Evolutionary conservation across 1,284 basidiomycete genomes (phyloP), one percentile per base, ranked within the genome.

Genomic region (Coniferiporia weirii): DNA sequence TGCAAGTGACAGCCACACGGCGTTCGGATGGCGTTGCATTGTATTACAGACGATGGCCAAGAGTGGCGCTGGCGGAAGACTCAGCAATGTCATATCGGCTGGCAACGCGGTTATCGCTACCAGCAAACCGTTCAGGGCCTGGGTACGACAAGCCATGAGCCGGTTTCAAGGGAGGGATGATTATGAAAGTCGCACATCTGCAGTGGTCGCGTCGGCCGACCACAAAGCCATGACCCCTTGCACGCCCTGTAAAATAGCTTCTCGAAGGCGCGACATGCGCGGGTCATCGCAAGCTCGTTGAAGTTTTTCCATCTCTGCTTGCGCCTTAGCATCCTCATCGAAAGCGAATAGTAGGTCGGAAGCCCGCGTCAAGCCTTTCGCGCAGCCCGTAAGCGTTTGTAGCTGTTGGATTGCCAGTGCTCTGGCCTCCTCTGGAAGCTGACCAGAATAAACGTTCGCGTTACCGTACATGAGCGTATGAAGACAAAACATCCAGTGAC

Each of bases 1-100:
- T 3, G 90, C 87, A 0, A 95, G 76, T 10, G 84, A 83, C 9
- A 95, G 77, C 93, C 93, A 96, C 1, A 91, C 81, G 0, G 87
- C 89, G 0, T 87, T 93, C 7, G 91, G 76, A 61, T 87, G 84
- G 35, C 84, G 77, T 65, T 87, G 84, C 2, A 85, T 79, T 0
- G 92, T 92, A 13, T 82, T 69, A 62, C 89, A 92, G 19, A 95
- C 85, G 19, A 94, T 75, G 63, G 85, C 82, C 13, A 96, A 76
- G 1, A 96, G 73, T 0, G 93, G 91, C 1, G 82, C 84, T 1
- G 92, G 81, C 1, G 89, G 84, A 0, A 95, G 76, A 0, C 92
- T 90, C 8, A 95, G 76, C 10, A 95, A 71, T 0, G 91, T 95
- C 27, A 78, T 77, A 61, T 92, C 90, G 3, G 76, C 74, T 0